phyloP scores from a whole-genome alignment of 768 basidiomycete species.

The Lentinula edodes region DNA sequence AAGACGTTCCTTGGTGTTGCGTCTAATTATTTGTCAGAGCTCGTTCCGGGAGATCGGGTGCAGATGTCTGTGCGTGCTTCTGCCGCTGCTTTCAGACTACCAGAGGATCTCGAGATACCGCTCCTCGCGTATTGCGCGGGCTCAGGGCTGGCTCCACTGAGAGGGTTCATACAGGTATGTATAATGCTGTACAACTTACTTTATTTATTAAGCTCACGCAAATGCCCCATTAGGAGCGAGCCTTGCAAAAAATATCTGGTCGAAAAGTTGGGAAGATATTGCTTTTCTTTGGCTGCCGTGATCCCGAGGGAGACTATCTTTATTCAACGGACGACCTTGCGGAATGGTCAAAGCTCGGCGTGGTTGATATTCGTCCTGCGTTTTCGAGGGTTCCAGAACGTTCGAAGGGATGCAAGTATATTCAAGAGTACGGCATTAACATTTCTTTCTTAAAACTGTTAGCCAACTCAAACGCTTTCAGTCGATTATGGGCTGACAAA shows the following conservation, averaged over 20 bases:
- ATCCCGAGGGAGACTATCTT: slow-evolving; percentile 35
- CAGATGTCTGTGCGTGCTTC: slow-evolving; percentile 38
- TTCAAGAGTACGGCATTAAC: slow-evolving; percentile 27
- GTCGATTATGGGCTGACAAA: slow-evolving; percentile 39
- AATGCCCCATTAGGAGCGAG: slow-evolving; percentile 28
- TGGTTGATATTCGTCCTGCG: slow-evolving; percentile 40
- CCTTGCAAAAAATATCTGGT: slow-evolving; percentile 36
- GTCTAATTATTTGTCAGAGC: slow-evolving; percentile 36
- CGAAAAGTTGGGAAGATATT: slow-evolving; percentile 33
- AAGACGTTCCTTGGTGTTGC: slow-evolving; percentile 39
- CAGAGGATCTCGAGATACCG: slow-evolving; percentile 31
- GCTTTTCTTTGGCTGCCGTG: slow-evolving; percentile 44
- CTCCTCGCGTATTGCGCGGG: slow-evolving; percentile 43
- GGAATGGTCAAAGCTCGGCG: slow-evolving; percentile 35
- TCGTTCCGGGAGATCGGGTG: slow-evolving; percentile 34
- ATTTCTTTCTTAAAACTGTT: neutral
- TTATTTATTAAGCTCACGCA: neutral
- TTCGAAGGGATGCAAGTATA: slow-evolving; percentile 29
- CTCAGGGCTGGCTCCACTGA: slow-evolving; percentile 43
- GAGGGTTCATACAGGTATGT: slow-evolving; percentile 35
- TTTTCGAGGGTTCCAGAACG: slow-evolving; percentile 26
- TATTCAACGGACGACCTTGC: slow-evolving; percentile 36
- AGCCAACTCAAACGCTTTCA: slow-evolving; percentile 8
- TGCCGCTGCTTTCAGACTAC: slow-evolving; percentile 35
- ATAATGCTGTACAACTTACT: too few species aligned